phyloP scores from a whole-genome alignment of 129 eudicot species.

The Tagetes patula region DNA sequence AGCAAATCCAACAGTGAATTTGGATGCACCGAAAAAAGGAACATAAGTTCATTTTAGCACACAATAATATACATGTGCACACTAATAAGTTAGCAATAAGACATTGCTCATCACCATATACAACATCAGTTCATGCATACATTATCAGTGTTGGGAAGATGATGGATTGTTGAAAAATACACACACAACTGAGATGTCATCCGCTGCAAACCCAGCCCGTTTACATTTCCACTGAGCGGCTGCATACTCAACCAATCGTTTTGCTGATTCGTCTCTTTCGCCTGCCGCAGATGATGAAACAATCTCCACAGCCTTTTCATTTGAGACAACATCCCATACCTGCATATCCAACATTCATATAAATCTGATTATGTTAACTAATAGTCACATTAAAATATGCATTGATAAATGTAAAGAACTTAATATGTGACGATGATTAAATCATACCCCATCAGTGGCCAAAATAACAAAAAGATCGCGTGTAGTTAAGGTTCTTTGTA shows the following conservation, averaged over 20 bases:
- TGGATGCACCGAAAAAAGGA: background rate
- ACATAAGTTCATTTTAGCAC: background rate
- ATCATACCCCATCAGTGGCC: slow-evolving; percentile 94
- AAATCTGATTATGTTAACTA: background rate
- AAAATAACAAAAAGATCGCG: slow-evolving; percentile 69
- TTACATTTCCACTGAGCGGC: slow-evolving; percentile 68
- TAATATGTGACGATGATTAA: background rate
- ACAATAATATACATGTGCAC: background rate
- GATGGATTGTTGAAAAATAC: slow-evolving; percentile 54
- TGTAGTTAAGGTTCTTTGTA: slow-evolving; percentile 57
- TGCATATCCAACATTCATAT: slow-evolving; percentile 13
- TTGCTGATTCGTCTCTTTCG: slow-evolving; percentile 69
- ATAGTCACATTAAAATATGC: background rate
- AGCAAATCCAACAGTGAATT: too few relatives aligned
- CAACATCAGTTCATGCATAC: background rate
- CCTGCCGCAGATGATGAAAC: slow-evolving; percentile 51
- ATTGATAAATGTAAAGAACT: background rate
- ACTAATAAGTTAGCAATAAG: slow-evolving; percentile 22
- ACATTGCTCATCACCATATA: slow-evolving; percentile 18
- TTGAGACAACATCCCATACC: slow-evolving; percentile 96
- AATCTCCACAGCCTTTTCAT: slow-evolving; percentile 81
- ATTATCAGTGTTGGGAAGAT: background rate
- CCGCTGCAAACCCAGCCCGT: slow-evolving; percentile 53
- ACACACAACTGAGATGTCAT: slow-evolving; percentile 89
- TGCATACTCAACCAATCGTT: slow-evolving; percentile 66